Base-by-base conservation (phyloP, 1,284 basidiomycete genomes). In the Tilletia indica region DNA sequence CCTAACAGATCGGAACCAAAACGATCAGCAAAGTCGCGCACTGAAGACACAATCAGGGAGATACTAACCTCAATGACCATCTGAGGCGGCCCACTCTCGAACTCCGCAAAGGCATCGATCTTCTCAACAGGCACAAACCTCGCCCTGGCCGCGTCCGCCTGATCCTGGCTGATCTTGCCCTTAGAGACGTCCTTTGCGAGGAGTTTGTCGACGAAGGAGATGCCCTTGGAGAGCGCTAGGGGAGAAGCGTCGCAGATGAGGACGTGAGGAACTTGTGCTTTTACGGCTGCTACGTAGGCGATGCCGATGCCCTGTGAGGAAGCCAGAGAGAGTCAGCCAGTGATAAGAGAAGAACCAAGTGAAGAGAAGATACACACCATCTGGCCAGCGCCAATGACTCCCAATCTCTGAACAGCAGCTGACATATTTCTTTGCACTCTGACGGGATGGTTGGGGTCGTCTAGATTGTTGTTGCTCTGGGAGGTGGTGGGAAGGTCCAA, bases 161-260 rank as follows among this genome's bases (percentile, higher is more conserved):
- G 88, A 19, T 87, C 86, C 31, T 89, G 88, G 6, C 83, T 80
- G n/a, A 97, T 87, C 68, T 91, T 90, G 12, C 91, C 91, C 86
- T 97, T 97, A 67, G 87, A 85, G 11, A 95, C 91, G 77, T 97
- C 94, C 85, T 94, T 94, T n/a, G 88, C 89, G 25, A 98, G 87
- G 3, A 97, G 89, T 79, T 63, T 71, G 54, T 84, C 91, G 84
- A 93, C 88, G 73, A 94, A 88, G 1, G 87, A 85, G 48, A 92
- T 87, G 0, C 92, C 91, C 77, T 90, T 91, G 66, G 87, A 85
- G 64, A 94, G 86, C 81, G 93, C 91, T 16, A 88, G 87, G 2
- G 74, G 69, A 0, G 74, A 74, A 1, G 77, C 71, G 69, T 80
- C 77, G 69, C 73, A 78, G 11, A 80, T 69, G 48, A 77, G 47